These are phyloP conservation scores for Tolypocladium album DNA, from an alignment of 2,329 filamentous ascomycete genomes.

Conservation along the genomic window DNA sequence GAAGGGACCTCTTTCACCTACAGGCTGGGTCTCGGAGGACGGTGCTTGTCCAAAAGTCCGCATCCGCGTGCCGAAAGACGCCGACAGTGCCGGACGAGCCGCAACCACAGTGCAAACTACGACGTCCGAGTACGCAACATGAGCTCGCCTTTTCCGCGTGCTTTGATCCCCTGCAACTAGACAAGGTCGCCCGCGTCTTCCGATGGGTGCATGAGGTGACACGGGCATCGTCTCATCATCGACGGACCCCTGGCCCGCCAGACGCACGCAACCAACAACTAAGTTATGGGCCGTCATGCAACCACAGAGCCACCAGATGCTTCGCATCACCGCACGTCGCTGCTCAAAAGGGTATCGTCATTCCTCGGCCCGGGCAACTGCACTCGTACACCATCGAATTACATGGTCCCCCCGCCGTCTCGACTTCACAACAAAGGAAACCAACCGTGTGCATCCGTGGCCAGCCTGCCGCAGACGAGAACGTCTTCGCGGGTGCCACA, in stretches of 20 bases:
- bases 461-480: neutral
- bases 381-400: neutral
- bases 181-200: neutral
- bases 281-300: neutral
- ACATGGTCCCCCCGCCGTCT: neutral
- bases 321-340: neutral
- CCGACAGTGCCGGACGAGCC: neutral
- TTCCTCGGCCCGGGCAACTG: conserved; percentile 1
- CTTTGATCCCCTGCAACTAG: too few relatives aligned
- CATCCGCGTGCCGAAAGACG: neutral
- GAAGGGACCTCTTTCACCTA: too few relatives aligned
- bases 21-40: neutral
- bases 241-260: neutral
- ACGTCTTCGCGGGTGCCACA: neutral
- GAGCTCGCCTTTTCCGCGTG: neutral
- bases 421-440: neutral
- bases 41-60: neutral
- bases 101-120: neutral
- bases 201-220: neutral
- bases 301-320: neutral
- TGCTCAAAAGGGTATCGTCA: conserved; percentile 4
- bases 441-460: neutral
- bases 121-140: neutral
- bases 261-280: neutral
- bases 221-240: neutral